Percentiles rank a stretch among this genome's conserved stretches.
These are phyloP conservation scores for Tolypocladium nubicola DNA, from an alignment of 2,329 filamentous ascomycete species.

Conservation along the genomic window DNA sequence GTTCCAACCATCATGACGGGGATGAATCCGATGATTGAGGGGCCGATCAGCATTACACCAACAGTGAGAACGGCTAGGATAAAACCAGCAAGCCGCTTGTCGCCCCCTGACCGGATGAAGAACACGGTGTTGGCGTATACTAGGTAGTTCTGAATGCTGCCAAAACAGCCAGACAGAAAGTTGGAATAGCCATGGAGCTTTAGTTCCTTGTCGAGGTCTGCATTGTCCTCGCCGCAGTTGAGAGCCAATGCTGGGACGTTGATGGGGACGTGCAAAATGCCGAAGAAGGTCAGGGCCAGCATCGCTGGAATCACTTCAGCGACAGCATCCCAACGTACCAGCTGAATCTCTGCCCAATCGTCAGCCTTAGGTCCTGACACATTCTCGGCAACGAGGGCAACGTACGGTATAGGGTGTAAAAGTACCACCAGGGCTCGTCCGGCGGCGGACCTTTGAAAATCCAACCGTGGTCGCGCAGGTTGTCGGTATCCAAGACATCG, in stretches of 20 bases:
- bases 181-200: constrained; percentile 92
- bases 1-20: constrained; percentile 95
- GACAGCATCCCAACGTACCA: constrained; percentile 76
- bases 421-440: constrained; percentile 91
- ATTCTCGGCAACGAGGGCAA: constrained; percentile 4
- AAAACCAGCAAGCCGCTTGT: constrained; percentile 75
- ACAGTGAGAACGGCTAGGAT: constrained; percentile 74
- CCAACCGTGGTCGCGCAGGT: constrained; percentile 69
- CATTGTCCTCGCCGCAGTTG: constrained; percentile 82
- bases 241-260: constrained; percentile 92
- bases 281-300: constrained; percentile 95
- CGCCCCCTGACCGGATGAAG: constrained; percentile 86
- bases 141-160: constrained; percentile 92
- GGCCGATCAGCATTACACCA: constrained; percentile 75
- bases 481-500: constrained; percentile 54
- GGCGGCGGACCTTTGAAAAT: constrained; percentile 80
- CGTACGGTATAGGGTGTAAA: constrained; percentile 90
- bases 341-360: constrained; percentile 54
- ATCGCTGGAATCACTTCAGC: constrained; percentile 83
- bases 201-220: constrained; percentile 82
- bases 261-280: constrained; percentile 92
- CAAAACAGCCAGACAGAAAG: constrained; percentile 71
- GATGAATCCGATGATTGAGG: constrained; percentile 83
- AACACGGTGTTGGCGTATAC: constrained; percentile 97
- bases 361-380: constrained; percentile 1